Evolutionary conservation across 805 yeast species (phyloP), one percentile per base, ranked within the genome.

Genomic region (Myxozyma vanderwaltii): DNA sequence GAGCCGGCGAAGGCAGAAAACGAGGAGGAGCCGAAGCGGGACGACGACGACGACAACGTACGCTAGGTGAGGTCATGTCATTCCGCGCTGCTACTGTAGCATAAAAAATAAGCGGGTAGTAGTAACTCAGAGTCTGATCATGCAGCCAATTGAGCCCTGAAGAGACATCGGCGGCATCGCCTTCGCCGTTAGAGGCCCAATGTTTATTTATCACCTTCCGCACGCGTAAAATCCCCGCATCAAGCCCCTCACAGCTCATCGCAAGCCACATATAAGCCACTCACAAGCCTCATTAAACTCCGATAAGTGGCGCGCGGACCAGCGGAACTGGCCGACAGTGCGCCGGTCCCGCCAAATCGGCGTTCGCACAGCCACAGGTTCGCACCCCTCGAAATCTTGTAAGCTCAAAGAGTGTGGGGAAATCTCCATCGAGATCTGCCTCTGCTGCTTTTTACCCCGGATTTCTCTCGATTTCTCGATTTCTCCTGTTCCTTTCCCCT

Each of bases 311-410:
- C 52, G 41, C 31, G 46, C 54, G 54, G 54, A 43, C 48, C 38
- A 51, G 54, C 54, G 54, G 48, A 51, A 23, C 12, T 29, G 36
- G 47, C 54, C 46, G 54, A 39, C 52, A 4, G 31, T 21, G 44
- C n/a, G 49, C 43, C 49, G 49, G 19, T 29, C 29, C 17, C 15
- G 31, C 27, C 52, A 29, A 29, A 29, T 33, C 29, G 15, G 48
- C 10, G 54, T 19, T 38, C 26, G 29, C 40, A 26, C 35, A 4
- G 27, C 43, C 50, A 38, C 39, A 12, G 36, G n/a, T n/a, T 24
- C 50, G 13, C 35, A 10, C 8, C 49, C 50, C 43, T 13, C n/a
- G 4, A 3, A 4, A 17, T 26, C n/a, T n/a, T 26, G 54, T 40
- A 24, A 35, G 23, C 12, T 8, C 43, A 19, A n/a, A n/a, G 43